A percentile compares a stretch with the other conserved stretches of the same genome.
Evolutionary conservation across 2,329 filamentous ascomycete species (phyloP).

Genomic region (Pseudogymnoascus sp.): DNA sequence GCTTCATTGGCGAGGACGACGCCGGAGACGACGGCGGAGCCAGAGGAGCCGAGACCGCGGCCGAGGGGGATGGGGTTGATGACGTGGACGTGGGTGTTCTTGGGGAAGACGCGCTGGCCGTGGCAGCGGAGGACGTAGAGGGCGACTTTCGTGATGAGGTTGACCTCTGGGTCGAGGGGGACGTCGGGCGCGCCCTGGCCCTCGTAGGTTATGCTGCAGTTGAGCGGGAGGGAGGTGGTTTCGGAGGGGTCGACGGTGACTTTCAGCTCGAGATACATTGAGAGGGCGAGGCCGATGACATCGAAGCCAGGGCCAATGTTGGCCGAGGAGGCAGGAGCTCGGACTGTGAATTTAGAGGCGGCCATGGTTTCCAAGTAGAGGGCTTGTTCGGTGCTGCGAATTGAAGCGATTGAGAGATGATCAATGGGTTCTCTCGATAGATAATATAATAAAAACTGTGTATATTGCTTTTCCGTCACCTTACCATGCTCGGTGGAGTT

Average conservation of each 20-base stretch:
- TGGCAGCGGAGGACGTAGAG: conserved; percentile 93
- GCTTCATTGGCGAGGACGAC: conserved; percentile 90
- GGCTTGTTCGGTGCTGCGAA: not conserved
- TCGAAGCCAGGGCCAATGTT: conserved; percentile 98
- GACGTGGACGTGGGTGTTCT: conserved; percentile 85
- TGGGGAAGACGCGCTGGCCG: conserved; percentile 73
- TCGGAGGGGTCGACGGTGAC: conserved; percentile 64
- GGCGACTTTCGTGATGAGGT: conserved; percentile 89
- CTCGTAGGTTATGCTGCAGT: conserved; percentile 88
- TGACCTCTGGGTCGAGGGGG: conserved; percentile 73
- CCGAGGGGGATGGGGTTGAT: conserved; percentile 92
- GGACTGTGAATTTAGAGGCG: conserved; percentile 49
- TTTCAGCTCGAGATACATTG: conserved; percentile 83
- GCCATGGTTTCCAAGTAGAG: not conserved
- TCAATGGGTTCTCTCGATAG: not conserved
- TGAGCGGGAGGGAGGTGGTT: conserved; percentile 54
- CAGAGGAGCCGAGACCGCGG: conserved; percentile 87
- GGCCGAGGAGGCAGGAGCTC: conserved; percentile 87
- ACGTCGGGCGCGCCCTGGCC: conserved; percentile 68
- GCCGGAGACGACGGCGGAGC: conserved; percentile 89
- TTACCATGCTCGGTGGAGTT: not conserved
- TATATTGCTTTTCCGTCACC: conserved; percentile 1
- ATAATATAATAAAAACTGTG: not conserved
- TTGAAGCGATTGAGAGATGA: not conserved
- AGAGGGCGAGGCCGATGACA: conserved; percentile 90